phyloP scores from a whole-genome alignment of 495 filamentous ascomycete species.

The Thermothielavioides terrestris region DNA sequence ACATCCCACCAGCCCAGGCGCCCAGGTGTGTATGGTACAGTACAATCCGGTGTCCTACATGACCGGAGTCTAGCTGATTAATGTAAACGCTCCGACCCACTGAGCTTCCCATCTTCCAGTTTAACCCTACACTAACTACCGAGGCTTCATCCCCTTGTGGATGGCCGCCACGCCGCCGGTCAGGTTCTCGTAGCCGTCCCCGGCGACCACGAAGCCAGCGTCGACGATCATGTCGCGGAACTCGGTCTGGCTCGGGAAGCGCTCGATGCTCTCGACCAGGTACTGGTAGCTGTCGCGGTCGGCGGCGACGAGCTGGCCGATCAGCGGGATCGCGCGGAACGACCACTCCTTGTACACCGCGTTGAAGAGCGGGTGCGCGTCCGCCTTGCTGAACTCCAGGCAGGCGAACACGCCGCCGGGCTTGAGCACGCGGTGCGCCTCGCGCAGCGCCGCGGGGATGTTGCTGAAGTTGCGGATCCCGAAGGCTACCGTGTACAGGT shows the following conservation, averaged over 20 bases:
- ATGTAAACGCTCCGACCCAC: too few species aligned
- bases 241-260: conserved; percentile 76
- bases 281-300: conserved; percentile 98
- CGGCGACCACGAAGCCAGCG: conserved; percentile 80
- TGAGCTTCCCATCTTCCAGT: too few species aligned
- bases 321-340: conserved; percentile 85
- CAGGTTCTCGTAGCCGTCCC: conserved; percentile 75
- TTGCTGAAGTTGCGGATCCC: conserved; percentile 95
- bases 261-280: conserved; percentile 94
- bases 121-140: too few species aligned
- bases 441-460: conserved; percentile 66
- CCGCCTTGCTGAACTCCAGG: conserved; percentile 86
- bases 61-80: too few species aligned
- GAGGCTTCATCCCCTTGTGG: conserved; percentile 91
- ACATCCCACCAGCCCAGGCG: too few species aligned
- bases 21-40: too few species aligned
- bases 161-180: conserved; percentile 89
- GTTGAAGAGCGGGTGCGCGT: conserved; percentile 59
- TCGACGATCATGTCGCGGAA: conserved; percentile 81
- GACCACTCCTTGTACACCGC: conserved; percentile 93
- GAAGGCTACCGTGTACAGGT: conserved; percentile 96
- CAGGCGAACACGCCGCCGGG: conserved; percentile 96
- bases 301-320: conserved; percentile 89
- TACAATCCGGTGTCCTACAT: neutral
- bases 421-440: conserved; percentile 81